phyloP scores from a whole-genome alignment of 1,284 basidiomycete species.

The Marasmius oreades region DNA sequence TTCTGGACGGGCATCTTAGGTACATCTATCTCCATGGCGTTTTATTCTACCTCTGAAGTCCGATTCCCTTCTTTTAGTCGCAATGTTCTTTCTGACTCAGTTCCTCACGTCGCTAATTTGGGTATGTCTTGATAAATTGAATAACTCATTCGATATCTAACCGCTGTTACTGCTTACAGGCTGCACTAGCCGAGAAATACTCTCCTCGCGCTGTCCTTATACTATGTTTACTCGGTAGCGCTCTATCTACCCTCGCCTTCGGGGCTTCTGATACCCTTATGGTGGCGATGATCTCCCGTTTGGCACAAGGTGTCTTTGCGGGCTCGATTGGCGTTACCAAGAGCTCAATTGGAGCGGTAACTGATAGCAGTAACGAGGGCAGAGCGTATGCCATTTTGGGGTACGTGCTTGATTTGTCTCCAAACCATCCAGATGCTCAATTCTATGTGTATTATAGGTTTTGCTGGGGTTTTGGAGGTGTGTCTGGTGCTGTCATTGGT shows the following conservation, averaged over 20 bases:
- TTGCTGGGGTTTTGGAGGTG: conserved; percentile 95
- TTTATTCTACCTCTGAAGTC: conserved; percentile 6
- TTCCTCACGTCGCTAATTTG: conserved; percentile 93
- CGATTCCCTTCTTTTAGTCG: conserved; percentile 40
- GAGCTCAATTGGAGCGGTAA: conserved; percentile 87
- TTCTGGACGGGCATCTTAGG: conserved; percentile 85
- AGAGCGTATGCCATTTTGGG: conserved; percentile 92
- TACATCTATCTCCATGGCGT: conserved; percentile 22
- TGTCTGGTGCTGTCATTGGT: conserved; percentile 85
- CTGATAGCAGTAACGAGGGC: conserved; percentile 88
- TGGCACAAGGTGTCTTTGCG: conserved; percentile 93
- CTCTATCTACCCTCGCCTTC: conserved; percentile 76
- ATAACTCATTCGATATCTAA: neutral
- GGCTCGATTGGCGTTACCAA: conserved; percentile 92
- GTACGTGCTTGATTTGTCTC: conserved; percentile 31
- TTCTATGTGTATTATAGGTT: conserved; percentile 53
- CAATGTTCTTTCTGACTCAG: conserved; percentile 80
- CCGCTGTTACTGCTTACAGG: conserved; percentile 58
- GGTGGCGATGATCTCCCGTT: conserved; percentile 82
- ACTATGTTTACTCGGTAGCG: conserved; percentile 81
- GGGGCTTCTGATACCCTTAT: conserved; percentile 82
- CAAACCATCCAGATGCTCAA: conserved; percentile 8
- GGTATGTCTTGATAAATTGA: conserved; percentile 39
- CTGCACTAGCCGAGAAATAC: conserved; percentile 89
- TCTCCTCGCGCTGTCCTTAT: conserved; percentile 85